phyloP scores from a whole-genome alignment of 2,329 filamentous ascomycete genomes.

The Pseudogymnoascus sp. region DNA sequence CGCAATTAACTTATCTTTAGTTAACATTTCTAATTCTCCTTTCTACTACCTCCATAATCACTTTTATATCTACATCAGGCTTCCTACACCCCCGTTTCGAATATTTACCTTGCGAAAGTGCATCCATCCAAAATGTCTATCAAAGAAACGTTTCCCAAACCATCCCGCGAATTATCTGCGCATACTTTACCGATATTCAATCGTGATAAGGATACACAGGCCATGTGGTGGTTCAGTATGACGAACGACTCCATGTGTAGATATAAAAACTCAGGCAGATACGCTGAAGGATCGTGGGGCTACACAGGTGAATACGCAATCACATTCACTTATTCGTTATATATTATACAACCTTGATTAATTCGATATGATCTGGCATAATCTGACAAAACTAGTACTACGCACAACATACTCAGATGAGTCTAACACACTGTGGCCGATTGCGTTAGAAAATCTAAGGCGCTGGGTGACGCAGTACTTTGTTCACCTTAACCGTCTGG shows the following conservation, averaged over 20 bases:
- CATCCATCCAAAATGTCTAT: conserved; percentile 1
- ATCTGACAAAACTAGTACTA: not conserved
- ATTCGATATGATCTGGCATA: not conserved
- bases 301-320: not conserved
- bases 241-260: not conserved
- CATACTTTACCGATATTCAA: not conserved
- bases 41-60: not conserved
- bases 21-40: not conserved
- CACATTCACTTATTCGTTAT: not conserved
- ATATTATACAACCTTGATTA: not conserved
- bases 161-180: not conserved
- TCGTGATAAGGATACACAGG: not conserved
- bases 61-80: not conserved
- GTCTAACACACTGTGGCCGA: not conserved
- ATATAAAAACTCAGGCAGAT: not conserved
- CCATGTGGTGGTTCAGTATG: not conserved
- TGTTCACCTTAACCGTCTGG: not conserved
- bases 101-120: not conserved
- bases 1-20: not conserved
- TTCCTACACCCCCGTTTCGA: not conserved
- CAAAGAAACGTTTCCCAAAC: not conserved
- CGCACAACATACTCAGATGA: not conserved
- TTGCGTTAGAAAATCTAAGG: not conserved
- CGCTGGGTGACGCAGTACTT: conserved; percentile 1
- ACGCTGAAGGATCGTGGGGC: not conserved